These are phyloP conservation scores for Lentinula guzmanii DNA, from an alignment of 768 basidiomycete species.

Conservation along the genomic window DNA sequence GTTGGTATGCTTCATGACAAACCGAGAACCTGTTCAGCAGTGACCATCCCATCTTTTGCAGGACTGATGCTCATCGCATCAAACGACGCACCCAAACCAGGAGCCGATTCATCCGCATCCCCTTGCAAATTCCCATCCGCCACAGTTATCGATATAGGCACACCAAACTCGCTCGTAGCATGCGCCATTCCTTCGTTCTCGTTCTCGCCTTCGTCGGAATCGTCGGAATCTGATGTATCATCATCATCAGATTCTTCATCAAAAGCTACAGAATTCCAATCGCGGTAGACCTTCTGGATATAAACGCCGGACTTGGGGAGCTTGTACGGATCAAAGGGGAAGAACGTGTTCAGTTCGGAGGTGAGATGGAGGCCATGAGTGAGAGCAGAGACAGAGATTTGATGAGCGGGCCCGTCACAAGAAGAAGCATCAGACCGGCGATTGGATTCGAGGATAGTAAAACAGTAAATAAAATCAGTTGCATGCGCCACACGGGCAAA, in stretches of 20 bases:
- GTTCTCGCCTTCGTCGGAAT: slow-evolving; percentile 23
- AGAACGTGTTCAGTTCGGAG: slow-evolving; percentile 85
- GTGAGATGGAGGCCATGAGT: slow-evolving; percentile 22
- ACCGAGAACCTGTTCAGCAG: neutral
- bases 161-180: slow-evolving; percentile 9
- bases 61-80: slow-evolving; percentile 87
- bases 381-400: slow-evolving; percentile 14
- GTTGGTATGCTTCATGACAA: neutral
- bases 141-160: slow-evolving; percentile 15
- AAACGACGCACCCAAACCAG: slow-evolving; percentile 53
- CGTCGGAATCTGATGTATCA: slow-evolving; percentile 49
- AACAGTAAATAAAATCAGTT: slow-evolving; percentile 91
- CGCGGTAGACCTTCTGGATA: slow-evolving; percentile 81
- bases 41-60: slow-evolving; percentile 3
- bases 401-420: slow-evolving; percentile 10
- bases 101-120: slow-evolving; percentile 34
- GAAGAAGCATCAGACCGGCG: slow-evolving; percentile 49
- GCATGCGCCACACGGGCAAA: slow-evolving; percentile 91
- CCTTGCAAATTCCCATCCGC: slow-evolving; percentile 9
- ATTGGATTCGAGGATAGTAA: slow-evolving; percentile 88
- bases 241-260: slow-evolving; percentile 71
- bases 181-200: slow-evolving; percentile 13
- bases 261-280: slow-evolving; percentile 82
- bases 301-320: slow-evolving; percentile 73
- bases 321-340: slow-evolving; percentile 97